Percentiles rank a stretch among this genome's conserved stretches.
These are phyloP conservation scores for Pseudogymnoascus sp. DNA, from an alignment of 2,329 filamentous ascomycete genomes.

Conservation along the genomic window DNA sequence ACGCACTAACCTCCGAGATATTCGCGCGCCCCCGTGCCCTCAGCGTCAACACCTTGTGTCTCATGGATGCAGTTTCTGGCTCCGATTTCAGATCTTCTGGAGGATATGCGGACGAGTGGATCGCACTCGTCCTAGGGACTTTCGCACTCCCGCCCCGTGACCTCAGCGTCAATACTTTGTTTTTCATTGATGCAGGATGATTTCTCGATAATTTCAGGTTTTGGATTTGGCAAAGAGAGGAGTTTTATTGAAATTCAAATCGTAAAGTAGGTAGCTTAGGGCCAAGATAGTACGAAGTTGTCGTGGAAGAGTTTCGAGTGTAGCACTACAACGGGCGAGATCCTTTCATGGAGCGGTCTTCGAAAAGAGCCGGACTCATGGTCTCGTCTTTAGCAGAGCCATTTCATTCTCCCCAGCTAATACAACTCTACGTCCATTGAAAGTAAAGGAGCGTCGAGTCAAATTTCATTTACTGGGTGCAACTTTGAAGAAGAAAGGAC, in stretches of 20 bases:
- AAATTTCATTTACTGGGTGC: slow-evolving; percentile 50
- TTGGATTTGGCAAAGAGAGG: slow-evolving; percentile 3
- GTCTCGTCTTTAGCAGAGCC: slow-evolving; percentile 29
- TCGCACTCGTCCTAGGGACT: not conserved
- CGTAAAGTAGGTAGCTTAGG: slow-evolving; percentile 5
- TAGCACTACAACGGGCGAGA: slow-evolving; percentile 28
- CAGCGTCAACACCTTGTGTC: slow-evolving; percentile 1
- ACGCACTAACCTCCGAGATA: not conserved
- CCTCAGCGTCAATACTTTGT: not conserved
- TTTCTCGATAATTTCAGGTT: not conserved
- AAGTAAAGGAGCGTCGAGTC: slow-evolving; percentile 40
- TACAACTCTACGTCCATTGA: slow-evolving; percentile 49
- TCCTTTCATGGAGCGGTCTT: slow-evolving; percentile 21
- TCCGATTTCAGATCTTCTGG: slow-evolving; percentile 18
- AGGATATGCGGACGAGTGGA: slow-evolving; percentile 20
- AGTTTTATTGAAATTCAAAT: slow-evolving; percentile 1
- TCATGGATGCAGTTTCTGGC: not conserved
- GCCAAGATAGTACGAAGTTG: slow-evolving; percentile 2
- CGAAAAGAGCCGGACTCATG: slow-evolving; percentile 23
- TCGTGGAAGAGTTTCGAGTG: slow-evolving; percentile 9
- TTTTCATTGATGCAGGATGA: not conserved
- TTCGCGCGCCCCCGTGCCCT: not conserved
- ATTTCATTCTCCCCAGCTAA: slow-evolving; percentile 40
- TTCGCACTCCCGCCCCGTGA: slow-evolving; percentile 3
- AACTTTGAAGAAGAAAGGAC: slow-evolving; percentile 44